These are phyloP conservation scores for Trichothecium sympodiale DNA, from an alignment of 2,329 filamentous ascomycete genomes.

Conservation along the genomic window DNA sequence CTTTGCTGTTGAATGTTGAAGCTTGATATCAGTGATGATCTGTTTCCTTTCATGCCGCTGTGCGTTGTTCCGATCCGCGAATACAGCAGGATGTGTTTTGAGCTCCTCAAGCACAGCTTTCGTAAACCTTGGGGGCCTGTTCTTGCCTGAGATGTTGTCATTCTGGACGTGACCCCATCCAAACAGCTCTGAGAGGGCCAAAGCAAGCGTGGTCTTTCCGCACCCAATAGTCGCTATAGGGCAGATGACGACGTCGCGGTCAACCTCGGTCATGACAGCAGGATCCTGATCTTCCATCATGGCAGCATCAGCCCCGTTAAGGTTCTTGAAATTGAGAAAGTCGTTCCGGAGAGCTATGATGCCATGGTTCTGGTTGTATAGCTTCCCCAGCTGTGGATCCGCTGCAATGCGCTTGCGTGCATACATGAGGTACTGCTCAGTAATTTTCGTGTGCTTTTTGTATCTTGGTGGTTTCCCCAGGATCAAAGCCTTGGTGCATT, in stretches of 20 bases:
- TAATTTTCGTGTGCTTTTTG: constrained; percentile 83
- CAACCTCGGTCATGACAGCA: constrained; percentile 41
- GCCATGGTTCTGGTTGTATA: constrained; percentile 81
- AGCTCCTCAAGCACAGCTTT: constrained; percentile 57
- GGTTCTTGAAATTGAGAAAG: constrained; percentile 71
- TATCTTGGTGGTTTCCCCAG: constrained; percentile 59
- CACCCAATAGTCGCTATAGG: constrained; percentile 91
- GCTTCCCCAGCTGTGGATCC: constrained; percentile 55
- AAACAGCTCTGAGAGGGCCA: constrained; percentile 74
- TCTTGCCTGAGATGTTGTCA: constrained; percentile 80
- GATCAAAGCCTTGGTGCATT: constrained; percentile 89
- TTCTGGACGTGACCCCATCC: constrained; percentile 92
- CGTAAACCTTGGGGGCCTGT: constrained; percentile 69
- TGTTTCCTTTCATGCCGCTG: constrained; percentile 80
- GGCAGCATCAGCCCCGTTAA: constrained; percentile 84
- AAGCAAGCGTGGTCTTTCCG: constrained; percentile 86
- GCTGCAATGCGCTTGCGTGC: constrained; percentile 62
- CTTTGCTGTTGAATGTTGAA: constrained; percentile 49
- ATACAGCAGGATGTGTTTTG: constrained; percentile 56
- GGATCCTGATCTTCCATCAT: constrained; percentile 49
- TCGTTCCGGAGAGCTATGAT: constrained; percentile 87
- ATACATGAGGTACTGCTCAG: constrained; percentile 79
- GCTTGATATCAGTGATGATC: constrained; percentile 66
- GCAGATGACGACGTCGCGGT: constrained; percentile 65
- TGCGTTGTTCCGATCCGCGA: constrained; percentile 93